Conservation (phyloP, 176 grass and related monocot genomes). For the Carex scoparia region DNA sequence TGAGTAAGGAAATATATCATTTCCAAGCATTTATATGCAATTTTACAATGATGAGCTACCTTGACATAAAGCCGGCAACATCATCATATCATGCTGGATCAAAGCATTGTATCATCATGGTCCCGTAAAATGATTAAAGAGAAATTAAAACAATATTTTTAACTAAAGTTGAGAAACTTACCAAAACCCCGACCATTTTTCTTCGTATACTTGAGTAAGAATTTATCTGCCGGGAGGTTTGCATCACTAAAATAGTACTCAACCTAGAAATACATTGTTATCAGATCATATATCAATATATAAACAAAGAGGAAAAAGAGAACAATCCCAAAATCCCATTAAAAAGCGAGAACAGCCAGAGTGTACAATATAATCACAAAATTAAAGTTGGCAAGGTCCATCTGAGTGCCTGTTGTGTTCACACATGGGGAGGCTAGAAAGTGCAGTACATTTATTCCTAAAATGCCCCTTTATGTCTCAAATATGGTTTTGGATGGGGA, state of each 20-base stretch:
- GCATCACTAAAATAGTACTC: conserved; percentile 97
- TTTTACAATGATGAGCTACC: conserved; percentile 45
- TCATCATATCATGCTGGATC: conserved; percentile 34
- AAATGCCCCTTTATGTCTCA: no score
- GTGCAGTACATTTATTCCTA: no score
- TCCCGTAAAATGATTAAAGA: conserved; percentile 26
- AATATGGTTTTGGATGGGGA: no score
- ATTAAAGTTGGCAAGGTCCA: no score
- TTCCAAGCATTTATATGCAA: conserved; percentile 22
- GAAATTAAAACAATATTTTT: neutral
- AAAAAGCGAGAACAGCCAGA: no score
- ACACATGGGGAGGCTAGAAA: no score
- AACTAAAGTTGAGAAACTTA: conserved; percentile 33
- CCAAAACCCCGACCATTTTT: conserved; percentile 74
- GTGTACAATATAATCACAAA: no score
- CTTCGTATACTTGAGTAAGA: conserved; percentile 61
- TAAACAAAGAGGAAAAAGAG: conserved; percentile 5
- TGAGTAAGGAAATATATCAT: conserved; percentile 72
- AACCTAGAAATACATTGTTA: conserved; percentile 43
- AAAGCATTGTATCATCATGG: conserved; percentile 56
- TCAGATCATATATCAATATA: conserved; percentile 7
- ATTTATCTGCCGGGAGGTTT: conserved; percentile 76
- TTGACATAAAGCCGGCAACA: conserved; percentile 40
- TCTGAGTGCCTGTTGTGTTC: no score
- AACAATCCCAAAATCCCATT: neutral